These are phyloP conservation scores for Oxytropis ochrocephala DNA, from an alignment of 306 rosid species.

Conservation along the genomic window DNA sequence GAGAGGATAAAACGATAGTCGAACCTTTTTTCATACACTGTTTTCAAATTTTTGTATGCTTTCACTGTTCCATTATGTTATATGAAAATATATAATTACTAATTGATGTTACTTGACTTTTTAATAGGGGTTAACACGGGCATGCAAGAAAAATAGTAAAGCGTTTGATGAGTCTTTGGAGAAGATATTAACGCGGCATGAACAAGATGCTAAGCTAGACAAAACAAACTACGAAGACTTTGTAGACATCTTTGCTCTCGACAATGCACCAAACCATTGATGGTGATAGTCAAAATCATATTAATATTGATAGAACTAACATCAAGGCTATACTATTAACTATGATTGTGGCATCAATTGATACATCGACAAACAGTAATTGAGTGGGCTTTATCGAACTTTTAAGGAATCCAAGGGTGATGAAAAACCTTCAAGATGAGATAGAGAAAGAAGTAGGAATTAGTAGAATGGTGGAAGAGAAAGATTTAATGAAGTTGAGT, in stretches of 20 bases:
- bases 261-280: neutral
- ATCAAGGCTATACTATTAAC: neutral
- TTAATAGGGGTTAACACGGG: neutral
- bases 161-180: neutral
- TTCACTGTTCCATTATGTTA: neutral
- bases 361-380: neutral
- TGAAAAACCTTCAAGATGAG: neutral
- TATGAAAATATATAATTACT: too few relatives aligned
- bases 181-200: slow-evolving; percentile 2
- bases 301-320: slow-evolving; percentile 1
- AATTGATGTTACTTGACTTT: too few relatives aligned
- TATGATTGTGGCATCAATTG: neutral
- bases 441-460: neutral
- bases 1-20: too few relatives aligned
- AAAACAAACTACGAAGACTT: neutral
- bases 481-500: neutral
- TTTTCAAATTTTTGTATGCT: neutral
- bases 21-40: too few relatives aligned
- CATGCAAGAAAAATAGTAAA: neutral
- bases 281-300: neutral
- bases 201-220: neutral
- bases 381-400: neutral
- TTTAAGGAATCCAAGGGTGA: neutral
- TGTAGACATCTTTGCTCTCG: slow-evolving; percentile 19
- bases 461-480: neutral